Base-by-base conservation (phyloP, 352 stramenopile species). In the Hyaloperonospora brassicae region DNA sequence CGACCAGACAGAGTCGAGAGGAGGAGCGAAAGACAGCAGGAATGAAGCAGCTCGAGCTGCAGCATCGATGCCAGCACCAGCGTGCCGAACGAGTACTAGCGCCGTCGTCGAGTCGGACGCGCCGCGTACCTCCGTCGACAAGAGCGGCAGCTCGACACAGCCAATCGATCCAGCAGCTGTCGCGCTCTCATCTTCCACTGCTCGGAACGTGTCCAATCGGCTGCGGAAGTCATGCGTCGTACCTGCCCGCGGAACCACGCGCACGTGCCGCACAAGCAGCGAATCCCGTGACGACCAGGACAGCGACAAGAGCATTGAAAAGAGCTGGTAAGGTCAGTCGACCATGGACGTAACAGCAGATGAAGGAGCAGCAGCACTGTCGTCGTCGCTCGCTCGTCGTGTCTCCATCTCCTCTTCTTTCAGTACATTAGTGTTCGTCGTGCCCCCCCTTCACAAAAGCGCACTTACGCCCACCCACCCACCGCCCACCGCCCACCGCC, bases 51-150 rank as follows among this genome's bases (percentile, higher is more conserved):
- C 17, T 17, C 17, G 17, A 17, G 17, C 17, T 17, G 17, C 17
- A 17, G 17, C 17, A 17, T 17, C 17, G 17, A 17, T 17, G 17
- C 17, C 17, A 17, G 17, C 17, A 17, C 17, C 17, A 17, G 17
- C 17, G 17, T 17, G 17, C 17, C 17, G 17, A 17, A 17, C 17
- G 17, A 17, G 17, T 17, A 17, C 17, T 17, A 17, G 17, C 17
- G 17, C 17, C 17, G 17, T 17, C 17, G 17, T 0, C 17, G 17
- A 17, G 17, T 17, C 52, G 56, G 27, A 55, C 30, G 27, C 57
- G 79, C 47, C 68, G 63, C 35, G 64, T 75, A 1, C 59, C 64
- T 38, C 67, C 70, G 23, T 60, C 72, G 24, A 58, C 54, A 4
- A 59, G 30, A 44, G 14, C 10, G 2, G 17, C 17, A 17, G 17